A percentile compares a stretch with the other conserved stretches of the same genome.
Conservation (phyloP, 2,329 filamentous ascomycete genomes). For the Mollisiaceae sp. region DNA sequence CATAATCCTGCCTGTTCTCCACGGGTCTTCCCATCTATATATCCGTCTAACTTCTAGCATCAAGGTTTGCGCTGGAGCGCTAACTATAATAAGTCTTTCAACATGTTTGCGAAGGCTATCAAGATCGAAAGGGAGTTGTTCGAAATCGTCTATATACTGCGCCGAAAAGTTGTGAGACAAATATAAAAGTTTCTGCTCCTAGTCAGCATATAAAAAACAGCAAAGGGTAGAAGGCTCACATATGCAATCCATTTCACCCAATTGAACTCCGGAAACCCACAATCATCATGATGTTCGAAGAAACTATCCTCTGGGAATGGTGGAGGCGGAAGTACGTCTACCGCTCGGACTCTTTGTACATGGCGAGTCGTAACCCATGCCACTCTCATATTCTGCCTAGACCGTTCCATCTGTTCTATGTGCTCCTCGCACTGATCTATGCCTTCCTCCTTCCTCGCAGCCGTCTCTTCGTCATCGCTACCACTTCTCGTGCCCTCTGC, state of each 20-base stretch:
- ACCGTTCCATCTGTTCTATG: slow-evolving; percentile 34
- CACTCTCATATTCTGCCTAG: slow-evolving; percentile 43
- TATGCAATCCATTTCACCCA: slow-evolving; percentile 23
- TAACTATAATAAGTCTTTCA: slow-evolving; percentile 46
- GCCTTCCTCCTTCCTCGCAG: slow-evolving; percentile 20
- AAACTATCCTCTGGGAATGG: slow-evolving; percentile 34
- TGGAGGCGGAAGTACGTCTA: slow-evolving; percentile 27
- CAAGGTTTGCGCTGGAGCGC: slow-evolving; percentile 44
- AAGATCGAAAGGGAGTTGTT: slow-evolving; percentile 33
- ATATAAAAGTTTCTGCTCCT: slow-evolving; percentile 39
- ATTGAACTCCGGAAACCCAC: slow-evolving; percentile 33
- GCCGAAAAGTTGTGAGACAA: slow-evolving; percentile 43
- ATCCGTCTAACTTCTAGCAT: slow-evolving; percentile 44
- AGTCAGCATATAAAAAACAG: slow-evolving; percentile 22
- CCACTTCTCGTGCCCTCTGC: slow-evolving; percentile 13
- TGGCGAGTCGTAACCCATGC: slow-evolving; percentile 46
- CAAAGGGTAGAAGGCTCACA: slow-evolving; percentile 17
- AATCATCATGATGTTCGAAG: slow-evolving; percentile 37
- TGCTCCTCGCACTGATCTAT: slow-evolving; percentile 30
- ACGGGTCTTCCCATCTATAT: slow-evolving; percentile 45
- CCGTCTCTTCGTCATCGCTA: slow-evolving; percentile 26
- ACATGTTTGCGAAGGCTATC: slow-evolving; percentile 41
- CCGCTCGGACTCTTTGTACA: slow-evolving; percentile 42
- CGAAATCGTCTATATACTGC: slow-evolving; percentile 44
- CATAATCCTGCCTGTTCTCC: slow-evolving; percentile 42